Percentiles rank a stretch among this genome's conserved stretches.
Evolutionary conservation across 2,329 filamentous ascomycete genomes (phyloP).

Genomic region (Epichloe baconii): DNA sequence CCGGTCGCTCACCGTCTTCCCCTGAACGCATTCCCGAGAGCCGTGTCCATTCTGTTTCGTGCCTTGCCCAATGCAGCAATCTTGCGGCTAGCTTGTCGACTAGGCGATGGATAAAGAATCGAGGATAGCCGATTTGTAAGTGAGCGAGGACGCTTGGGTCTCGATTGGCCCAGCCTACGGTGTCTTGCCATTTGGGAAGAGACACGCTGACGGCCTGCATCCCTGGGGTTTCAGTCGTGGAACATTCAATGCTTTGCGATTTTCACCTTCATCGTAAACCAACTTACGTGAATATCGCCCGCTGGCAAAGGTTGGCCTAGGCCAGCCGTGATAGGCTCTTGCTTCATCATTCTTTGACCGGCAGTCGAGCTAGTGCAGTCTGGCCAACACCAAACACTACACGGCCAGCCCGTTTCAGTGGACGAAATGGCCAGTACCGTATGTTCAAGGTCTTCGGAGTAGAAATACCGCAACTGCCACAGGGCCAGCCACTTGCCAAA

Average conservation of each 20-base stretch:
- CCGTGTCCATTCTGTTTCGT: not conserved
- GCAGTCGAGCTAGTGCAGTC: too few species aligned
- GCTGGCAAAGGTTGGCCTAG: not conserved
- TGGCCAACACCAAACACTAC: too few species aligned
- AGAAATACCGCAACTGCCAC: too few species aligned
- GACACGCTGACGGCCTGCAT: conserved; percentile 18
- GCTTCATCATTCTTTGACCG: not conserved
- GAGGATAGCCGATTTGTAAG: conserved; percentile 16
- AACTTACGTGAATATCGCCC: not conserved
- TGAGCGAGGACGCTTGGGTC: conserved; percentile 11
- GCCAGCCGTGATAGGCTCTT: not conserved
- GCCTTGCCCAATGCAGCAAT: conserved; percentile 10
- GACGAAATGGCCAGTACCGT: too few species aligned
- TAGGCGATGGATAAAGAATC: conserved; percentile 15
- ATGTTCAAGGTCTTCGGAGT: too few species aligned
- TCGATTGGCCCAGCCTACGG: conserved; percentile 12
- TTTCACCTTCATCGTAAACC: not conserved
- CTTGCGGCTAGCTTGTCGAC: conserved; percentile 10
- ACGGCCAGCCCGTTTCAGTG: too few species aligned
- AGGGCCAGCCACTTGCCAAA: too few species aligned
- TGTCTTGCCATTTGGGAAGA: conserved; percentile 17
- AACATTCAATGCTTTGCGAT: not conserved
- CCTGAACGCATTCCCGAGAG: too few species aligned
- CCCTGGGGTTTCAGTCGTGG: not conserved
- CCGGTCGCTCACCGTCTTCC: not conserved